Evolutionary conservation across 768 basidiomycete genomes (phyloP).

Genomic region (Tulasnella sp.): DNA sequence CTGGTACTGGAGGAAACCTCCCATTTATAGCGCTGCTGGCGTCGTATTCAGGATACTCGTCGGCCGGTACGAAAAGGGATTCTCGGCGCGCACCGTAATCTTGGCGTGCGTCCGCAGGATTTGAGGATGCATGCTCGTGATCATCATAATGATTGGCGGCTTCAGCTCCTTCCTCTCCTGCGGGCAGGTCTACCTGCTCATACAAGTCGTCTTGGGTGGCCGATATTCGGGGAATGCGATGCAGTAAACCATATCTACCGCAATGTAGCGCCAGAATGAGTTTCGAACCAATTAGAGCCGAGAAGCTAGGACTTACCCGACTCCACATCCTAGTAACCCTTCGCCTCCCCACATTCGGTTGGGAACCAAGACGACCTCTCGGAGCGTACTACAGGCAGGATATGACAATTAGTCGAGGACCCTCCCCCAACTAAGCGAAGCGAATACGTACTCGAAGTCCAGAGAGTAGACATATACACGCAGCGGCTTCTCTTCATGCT

Average conservation of each 20-base stretch:
- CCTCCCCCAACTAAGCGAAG: neutral
- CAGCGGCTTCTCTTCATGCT: constrained; percentile 93
- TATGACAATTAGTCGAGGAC: constrained; percentile 24
- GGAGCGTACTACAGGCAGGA: constrained; percentile 59
- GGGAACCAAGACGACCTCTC: constrained; percentile 91
- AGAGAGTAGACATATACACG: constrained; percentile 95
- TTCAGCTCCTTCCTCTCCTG: constrained; percentile 39
- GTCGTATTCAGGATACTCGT: constrained; percentile 32
- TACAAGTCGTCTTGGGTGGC: constrained; percentile 40
- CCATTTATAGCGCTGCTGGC: constrained; percentile 27
- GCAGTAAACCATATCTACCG: constrained; percentile 78
- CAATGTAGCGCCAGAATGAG: constrained; percentile 22
- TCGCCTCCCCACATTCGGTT: constrained; percentile 98
- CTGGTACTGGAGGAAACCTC: neutral
- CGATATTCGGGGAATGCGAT: constrained; percentile 80
- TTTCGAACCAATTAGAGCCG: neutral
- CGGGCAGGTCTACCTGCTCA: constrained; percentile 42
- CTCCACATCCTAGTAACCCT: constrained; percentile 90
- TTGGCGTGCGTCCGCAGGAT: constrained; percentile 1
- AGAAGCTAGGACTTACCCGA: constrained; percentile 60
- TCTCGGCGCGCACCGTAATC: constrained; percentile 19
- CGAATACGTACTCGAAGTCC: constrained; percentile 79
- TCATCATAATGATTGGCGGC: constrained; percentile 53
- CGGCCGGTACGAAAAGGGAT: constrained; percentile 64
- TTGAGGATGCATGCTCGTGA: constrained; percentile 8